Base-by-base conservation (phyloP, 306 rosid species). In the Phaseolus lunatus region DNA sequence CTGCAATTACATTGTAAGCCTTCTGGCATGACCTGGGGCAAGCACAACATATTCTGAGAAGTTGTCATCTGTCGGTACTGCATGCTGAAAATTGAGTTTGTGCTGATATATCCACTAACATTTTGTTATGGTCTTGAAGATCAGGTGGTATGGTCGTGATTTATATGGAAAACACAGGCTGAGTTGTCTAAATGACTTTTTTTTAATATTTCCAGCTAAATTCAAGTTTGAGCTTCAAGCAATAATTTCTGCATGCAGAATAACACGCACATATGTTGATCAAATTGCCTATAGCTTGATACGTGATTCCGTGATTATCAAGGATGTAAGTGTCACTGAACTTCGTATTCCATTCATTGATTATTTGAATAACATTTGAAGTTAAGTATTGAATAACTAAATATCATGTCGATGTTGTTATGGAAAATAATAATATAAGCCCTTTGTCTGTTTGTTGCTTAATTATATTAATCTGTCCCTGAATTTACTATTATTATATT, bases 181-280 rank as follows among this genome's bases (percentile, higher is more conserved):
- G 47, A 48, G 35, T 56, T 63, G 39, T 29, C 73, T 71, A 61
- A 52, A 82, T 59, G 58, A 67, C 33, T 37, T 13, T 22, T 67
- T 66, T 67, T 70, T 84, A 63, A 18, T 44, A 54, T 43, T 90
- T 89, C 70, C 87, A 90, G 99, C 75, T 78, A 54, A 58, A 29
- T 87, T 95, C 81, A 89, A 89, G 81, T 88, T 80, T 75, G 99
- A 95, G 86, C 90, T 95, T 81, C 91, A 81, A 85, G 76, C 85
- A 84, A n/a, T 91, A 67, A 89, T 95, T 81, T 87, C 88, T 57
- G 88, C 88, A 77, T 90, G 94, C 83, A 88, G 84, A 70, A 87
- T 78, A 79, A 91, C 94, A 9, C 96, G 97, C 18, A 56, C 81
- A 79, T 90, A 87, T 73, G 70, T 87, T 69, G 92, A 95, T 83